Percentiles rank a stretch among this genome's conserved stretches.
Conservation (phyloP, 1,139 yeast genomes). For the Debaryomyces robertsiae region DNA sequence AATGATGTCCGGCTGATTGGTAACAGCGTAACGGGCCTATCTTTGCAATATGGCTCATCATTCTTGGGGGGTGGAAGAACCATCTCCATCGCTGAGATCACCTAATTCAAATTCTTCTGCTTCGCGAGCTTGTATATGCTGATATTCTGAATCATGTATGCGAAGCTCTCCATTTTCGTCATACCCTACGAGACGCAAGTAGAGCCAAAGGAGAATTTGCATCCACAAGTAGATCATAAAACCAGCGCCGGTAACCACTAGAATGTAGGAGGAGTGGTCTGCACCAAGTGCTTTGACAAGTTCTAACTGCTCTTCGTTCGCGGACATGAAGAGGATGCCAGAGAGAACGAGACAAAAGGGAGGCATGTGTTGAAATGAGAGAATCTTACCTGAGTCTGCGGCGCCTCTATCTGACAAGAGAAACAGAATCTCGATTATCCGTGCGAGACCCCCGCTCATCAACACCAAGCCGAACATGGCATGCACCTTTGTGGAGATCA, state of each 20-base stretch:
- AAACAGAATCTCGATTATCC: slow-evolving; percentile 79
- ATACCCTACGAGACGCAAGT: slow-evolving; percentile 54
- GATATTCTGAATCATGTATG: slow-evolving; percentile 14
- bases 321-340: slow-evolving; percentile 86
- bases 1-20: slow-evolving; percentile 1
- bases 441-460: slow-evolving; percentile 72
- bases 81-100: slow-evolving; percentile 32
- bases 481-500: slow-evolving; percentile 83
- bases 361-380: slow-evolving; percentile 80
- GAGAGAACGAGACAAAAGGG: slow-evolving; percentile 77
- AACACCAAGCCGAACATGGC: slow-evolving; percentile 79
- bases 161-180: slow-evolving; percentile 41
- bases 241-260: slow-evolving; percentile 75
- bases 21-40: neutral
- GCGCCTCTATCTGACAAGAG: slow-evolving; percentile 58
- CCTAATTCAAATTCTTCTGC: slow-evolving; percentile 40
- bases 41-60: neutral
- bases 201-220: slow-evolving; percentile 56
- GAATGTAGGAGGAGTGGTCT: slow-evolving; percentile 80
- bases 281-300: slow-evolving; percentile 74
- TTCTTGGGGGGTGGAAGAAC: neutral
- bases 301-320: slow-evolving; percentile 83
- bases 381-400: slow-evolving; percentile 49
- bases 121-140: slow-evolving; percentile 17
- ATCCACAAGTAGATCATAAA: slow-evolving; percentile 72